These are phyloP conservation scores for Obelidium mucronatum DNA, from an alignment of 192 early-diverging fungal genomes.

Conservation along the genomic window DNA sequence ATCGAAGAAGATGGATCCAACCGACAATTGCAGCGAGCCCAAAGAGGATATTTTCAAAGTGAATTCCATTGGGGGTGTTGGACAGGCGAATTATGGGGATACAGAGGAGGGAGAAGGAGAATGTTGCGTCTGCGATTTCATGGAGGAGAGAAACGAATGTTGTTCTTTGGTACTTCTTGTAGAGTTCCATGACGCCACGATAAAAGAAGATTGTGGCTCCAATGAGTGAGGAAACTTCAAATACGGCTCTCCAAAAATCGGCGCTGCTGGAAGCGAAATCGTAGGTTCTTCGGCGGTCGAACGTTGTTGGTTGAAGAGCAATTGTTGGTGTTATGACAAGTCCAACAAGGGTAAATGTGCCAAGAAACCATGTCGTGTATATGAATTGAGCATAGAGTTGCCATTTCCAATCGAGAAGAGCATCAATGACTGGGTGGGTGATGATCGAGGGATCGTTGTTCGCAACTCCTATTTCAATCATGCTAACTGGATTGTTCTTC, in stretches of 20 bases:
- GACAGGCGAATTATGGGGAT: slow-evolving; percentile 25
- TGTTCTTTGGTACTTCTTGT: no score
- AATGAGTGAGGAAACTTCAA: not conserved
- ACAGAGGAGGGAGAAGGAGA: not conserved
- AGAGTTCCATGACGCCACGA: not conserved
- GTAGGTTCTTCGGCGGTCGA: slow-evolving; percentile 9
- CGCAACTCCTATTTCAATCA: slow-evolving; percentile 20
- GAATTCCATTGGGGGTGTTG: not conserved
- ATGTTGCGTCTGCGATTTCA: slow-evolving; percentile 26
- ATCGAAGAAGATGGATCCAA: slow-evolving; percentile 31
- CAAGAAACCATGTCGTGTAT: slow-evolving; percentile 26
- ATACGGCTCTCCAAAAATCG: not conserved
- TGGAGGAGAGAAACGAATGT: not conserved
- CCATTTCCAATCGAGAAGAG: slow-evolving; percentile 39
- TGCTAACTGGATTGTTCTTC: not conserved
- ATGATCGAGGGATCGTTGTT: slow-evolving; percentile 31
- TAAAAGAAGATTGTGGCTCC: slow-evolving; percentile 7
- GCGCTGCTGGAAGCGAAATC: not conserved
- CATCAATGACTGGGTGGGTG: slow-evolving; percentile 29
- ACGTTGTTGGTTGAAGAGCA: slow-evolving; percentile 14
- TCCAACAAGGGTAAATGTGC: slow-evolving; percentile 4
- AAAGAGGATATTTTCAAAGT: slow-evolving; percentile 23
- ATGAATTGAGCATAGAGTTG: slow-evolving; percentile 26
- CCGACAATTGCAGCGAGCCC: slow-evolving; percentile 28
- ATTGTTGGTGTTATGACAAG: slow-evolving; percentile 15